These are phyloP conservation scores for Actinidia arguta DNA, from an alignment of 179 eudicot species.

Conservation along the genomic window DNA sequence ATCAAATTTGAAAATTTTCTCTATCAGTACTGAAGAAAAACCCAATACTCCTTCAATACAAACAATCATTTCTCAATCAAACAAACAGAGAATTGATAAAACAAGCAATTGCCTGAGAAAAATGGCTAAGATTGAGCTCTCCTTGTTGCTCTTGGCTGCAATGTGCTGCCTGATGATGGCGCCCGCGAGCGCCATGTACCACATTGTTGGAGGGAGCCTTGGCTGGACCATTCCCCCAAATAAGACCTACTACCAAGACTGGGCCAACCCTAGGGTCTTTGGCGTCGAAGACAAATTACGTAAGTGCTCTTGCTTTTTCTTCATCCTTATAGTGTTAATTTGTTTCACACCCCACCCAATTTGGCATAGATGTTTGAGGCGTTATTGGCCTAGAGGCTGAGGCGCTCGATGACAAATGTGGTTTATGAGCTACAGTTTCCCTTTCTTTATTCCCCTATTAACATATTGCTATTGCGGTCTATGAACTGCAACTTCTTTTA, in stretches of 20 bases:
- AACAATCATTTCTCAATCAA: background rate
- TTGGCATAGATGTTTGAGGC: too few species aligned
- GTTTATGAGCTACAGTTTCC: too few species aligned
- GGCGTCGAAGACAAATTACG: constrained; percentile 20
- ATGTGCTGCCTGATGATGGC: background rate
- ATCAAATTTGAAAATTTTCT: background rate
- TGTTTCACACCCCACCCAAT: background rate
- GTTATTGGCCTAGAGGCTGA: too few species aligned
- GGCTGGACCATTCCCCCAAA: constrained; percentile 28
- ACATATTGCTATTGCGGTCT: too few species aligned
- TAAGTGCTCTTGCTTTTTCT: constrained; percentile 1
- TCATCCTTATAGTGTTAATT: background rate
- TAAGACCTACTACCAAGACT: constrained; percentile 11
- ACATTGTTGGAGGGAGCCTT: constrained; percentile 23
- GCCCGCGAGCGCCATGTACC: constrained; percentile 6
- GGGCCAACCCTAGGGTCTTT: constrained; percentile 19
- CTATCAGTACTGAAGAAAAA: background rate
- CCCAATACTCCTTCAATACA: background rate
- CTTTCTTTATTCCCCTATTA: too few species aligned
- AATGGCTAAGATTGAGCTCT: constrained; percentile 7
- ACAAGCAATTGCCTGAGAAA: background rate
- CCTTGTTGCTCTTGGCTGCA: constrained; percentile 13
- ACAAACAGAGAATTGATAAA: background rate
- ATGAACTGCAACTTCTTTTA: too few species aligned
- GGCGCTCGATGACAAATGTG: too few species aligned